Evolutionary conservation across 768 basidiomycete species (phyloP).

Genomic region (Tricholoma sp.): DNA sequence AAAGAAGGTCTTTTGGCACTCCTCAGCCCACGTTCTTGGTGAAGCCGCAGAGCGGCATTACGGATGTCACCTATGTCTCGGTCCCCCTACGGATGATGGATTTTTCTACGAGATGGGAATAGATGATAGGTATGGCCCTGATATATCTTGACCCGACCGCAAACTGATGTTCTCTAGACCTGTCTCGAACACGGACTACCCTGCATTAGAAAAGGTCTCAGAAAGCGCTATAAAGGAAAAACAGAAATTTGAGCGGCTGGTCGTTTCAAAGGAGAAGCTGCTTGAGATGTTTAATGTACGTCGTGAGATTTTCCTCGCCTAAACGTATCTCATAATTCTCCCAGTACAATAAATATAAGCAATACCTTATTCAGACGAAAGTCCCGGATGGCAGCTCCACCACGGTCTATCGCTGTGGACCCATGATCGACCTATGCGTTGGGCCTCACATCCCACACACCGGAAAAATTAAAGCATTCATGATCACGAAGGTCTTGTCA

Average conservation of each 20-base stretch:
- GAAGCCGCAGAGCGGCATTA: conserved; percentile 96
- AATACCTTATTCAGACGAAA: conserved; percentile 91
- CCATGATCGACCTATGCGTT: conserved; percentile 95
- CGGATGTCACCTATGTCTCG: conserved; percentile 94
- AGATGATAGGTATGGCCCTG: conserved; percentile 54
- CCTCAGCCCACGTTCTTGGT: conserved; percentile 95
- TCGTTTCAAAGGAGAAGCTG: conserved; percentile 91
- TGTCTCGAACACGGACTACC: conserved; percentile 79
- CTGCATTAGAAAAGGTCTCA: conserved; percentile 81
- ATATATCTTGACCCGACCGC: background rate
- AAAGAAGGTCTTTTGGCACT: conserved; percentile 99
- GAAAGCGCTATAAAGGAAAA: conserved; percentile 92
- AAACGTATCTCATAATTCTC: conserved; percentile 1
- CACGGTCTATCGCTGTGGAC: conserved; percentile 97
- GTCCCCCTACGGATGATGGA: conserved; percentile 95
- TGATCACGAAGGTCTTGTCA: conserved; percentile 80
- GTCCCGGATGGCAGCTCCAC: conserved; percentile 95
- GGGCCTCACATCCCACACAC: conserved; percentile 99
- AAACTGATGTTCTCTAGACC: conserved; percentile 38
- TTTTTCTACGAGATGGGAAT: conserved; percentile 99
- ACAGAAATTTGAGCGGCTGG: conserved; percentile 93
- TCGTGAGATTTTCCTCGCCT: conserved; percentile 4
- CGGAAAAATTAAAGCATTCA: conserved; percentile 94
- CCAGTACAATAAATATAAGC: conserved; percentile 99
- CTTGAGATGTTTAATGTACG: conserved; percentile 93